Evolutionary conservation across 805 yeast species (phyloP).

Genomic region (Teunomyces atbi): DNA sequence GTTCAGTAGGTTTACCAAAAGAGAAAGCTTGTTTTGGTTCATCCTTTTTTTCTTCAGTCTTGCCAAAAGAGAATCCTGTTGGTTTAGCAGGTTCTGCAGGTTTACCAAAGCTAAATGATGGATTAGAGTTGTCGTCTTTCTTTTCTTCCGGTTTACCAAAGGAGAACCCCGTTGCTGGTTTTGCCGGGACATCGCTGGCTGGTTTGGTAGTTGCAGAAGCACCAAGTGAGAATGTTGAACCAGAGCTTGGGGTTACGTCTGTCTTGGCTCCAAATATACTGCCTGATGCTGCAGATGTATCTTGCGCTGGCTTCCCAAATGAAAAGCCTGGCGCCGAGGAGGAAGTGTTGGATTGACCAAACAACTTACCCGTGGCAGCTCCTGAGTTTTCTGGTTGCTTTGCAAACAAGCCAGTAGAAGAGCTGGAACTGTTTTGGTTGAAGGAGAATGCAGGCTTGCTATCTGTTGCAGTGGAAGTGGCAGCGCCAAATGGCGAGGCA

Average conservation of each 20-base stretch:
- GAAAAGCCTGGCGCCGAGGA: constrained; percentile 9
- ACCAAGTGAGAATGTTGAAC: background rate
- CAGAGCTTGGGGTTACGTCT: constrained; percentile 6
- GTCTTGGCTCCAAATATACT: constrained; percentile 6
- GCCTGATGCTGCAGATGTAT: constrained; percentile 7
- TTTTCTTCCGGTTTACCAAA: constrained; percentile 7
- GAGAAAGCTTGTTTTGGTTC: constrained; percentile 9
- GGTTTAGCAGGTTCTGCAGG: constrained; percentile 5
- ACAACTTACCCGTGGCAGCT: background rate
- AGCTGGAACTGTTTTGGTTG: constrained; percentile 7
- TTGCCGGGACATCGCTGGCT: constrained; percentile 1
- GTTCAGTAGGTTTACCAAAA: background rate
- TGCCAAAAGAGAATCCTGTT: constrained; percentile 14
- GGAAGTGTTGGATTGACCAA: constrained; percentile 7
- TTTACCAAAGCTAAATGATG: constrained; percentile 9
- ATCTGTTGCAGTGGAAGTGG: background rate
- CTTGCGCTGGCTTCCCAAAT: constrained; percentile 7
- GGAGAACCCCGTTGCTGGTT: background rate
- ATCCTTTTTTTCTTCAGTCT: constrained; percentile 20
- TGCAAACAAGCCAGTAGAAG: constrained; percentile 14
- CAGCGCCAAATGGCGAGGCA: background rate
- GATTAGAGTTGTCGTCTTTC: constrained; percentile 6
- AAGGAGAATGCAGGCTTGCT: constrained; percentile 10
- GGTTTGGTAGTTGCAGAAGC: background rate
- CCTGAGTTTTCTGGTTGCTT: constrained; percentile 7